These are phyloP conservation scores for Murraya paniculata DNA, from an alignment of 345 rosid species.

Conservation along the genomic window DNA sequence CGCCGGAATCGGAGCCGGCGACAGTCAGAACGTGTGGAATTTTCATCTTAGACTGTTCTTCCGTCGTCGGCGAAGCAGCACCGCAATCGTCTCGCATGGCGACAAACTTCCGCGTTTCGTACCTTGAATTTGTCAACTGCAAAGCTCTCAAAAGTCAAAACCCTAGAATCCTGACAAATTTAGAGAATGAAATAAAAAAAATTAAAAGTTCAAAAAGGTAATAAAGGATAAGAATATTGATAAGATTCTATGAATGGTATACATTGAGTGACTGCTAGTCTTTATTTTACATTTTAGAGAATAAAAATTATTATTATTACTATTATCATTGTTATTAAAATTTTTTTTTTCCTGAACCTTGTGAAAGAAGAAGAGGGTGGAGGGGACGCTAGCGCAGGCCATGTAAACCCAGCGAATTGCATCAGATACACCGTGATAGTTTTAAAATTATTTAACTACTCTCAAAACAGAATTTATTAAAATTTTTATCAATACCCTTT, in stretches of 20 bases:
- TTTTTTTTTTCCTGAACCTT: background rate
- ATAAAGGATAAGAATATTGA: background rate
- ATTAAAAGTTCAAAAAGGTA: background rate
- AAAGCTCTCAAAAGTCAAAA: background rate
- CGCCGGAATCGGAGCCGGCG: constrained; percentile 95
- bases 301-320: no score
- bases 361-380: background rate
- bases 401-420: background rate
- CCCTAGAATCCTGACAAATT: background rate
- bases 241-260: background rate
- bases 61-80: background rate
- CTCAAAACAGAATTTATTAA: no score
- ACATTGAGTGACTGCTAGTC: background rate
- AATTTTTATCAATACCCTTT: no score
- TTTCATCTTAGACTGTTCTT: constrained; percentile 21
- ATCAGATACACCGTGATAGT: no score
- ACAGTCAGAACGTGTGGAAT: constrained; percentile 75
- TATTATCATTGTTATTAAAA: no score
- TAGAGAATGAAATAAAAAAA: background rate
- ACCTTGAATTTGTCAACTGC: background rate
- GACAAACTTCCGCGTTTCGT: background rate
- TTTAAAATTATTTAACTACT: no score
- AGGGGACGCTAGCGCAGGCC: background rate
- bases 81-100: constrained; percentile 23
- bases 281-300: background rate